Conservation (phyloP, 1,284 basidiomycete species). For the Prillingera fragicola region DNA sequence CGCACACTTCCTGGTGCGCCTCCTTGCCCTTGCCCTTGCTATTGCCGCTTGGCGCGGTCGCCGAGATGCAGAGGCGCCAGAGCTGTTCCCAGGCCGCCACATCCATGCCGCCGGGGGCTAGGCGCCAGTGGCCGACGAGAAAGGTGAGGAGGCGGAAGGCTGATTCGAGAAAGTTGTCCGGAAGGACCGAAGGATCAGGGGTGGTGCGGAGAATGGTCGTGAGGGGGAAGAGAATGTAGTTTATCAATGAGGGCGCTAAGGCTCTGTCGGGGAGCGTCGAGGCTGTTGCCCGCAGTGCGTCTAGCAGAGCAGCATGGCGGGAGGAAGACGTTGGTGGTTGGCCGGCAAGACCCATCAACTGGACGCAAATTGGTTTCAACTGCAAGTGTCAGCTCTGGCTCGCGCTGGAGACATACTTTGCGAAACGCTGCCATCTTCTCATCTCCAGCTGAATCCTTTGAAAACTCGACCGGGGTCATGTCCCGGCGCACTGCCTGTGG, state of each 20-base stretch:
- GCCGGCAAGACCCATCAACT: constrained; percentile 63
- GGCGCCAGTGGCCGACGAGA: constrained; percentile 72
- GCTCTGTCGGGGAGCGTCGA: constrained; percentile 47
- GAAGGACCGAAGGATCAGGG: constrained; percentile 58
- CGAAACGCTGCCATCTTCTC: constrained; percentile 38
- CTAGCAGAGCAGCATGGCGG: constrained; percentile 54
- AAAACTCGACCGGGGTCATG: not conserved
- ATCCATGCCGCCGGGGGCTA: constrained; percentile 55
- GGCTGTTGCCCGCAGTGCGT: constrained; percentile 54
- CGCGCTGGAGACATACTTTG: constrained; percentile 20
- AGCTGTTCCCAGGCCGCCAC: constrained; percentile 69
- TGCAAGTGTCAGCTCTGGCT: constrained; percentile 39
- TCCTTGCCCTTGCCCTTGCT: constrained; percentile 63
- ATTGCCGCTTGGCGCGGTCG: constrained; percentile 55
- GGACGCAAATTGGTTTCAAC: constrained; percentile 72
- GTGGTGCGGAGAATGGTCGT: constrained; percentile 71
- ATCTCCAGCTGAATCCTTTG: constrained; percentile 1
- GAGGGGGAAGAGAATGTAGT: constrained; percentile 80
- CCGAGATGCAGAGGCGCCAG: constrained; percentile 63
- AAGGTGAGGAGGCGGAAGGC: constrained; percentile 59
- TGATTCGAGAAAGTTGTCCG: constrained; percentile 72
- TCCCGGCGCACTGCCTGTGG: not conserved
- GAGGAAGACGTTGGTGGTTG: constrained; percentile 57
- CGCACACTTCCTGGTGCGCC: constrained; percentile 34
- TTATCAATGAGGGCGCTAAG: constrained; percentile 62